Evolutionary conservation across 1,284 basidiomycete genomes (phyloP), one percentile per base, ranked within the genome.

Genomic region (Jaminaea rosea): DNA sequence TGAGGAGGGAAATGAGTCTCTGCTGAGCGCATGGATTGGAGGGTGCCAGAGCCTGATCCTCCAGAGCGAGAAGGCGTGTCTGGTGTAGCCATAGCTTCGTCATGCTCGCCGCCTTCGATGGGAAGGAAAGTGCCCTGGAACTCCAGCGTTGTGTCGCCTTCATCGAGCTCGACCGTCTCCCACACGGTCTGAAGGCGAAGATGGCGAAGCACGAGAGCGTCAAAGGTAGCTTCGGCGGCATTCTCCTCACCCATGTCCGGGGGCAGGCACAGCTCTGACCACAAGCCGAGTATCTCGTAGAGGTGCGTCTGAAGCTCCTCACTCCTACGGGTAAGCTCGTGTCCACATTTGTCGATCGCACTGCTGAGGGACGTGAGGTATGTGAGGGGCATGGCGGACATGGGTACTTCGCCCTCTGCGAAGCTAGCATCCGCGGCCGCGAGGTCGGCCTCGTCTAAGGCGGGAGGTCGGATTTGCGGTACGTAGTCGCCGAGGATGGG

Each of bases 241-340:
- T n/a, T n/a, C n/a, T n/a, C n/a, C n/a, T n/a, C n/a, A n/a, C n/a
- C n/a, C n/a, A n/a, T n/a, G 7, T 53, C 19, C 31, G 51, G 51
- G 11, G 39, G 21, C 19, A 67, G 44, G 26, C 54, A 50, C 50
- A 71, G 63, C 46, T 71, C 68, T 9, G 64, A 63, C 68, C 68
- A 71, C 11, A 67, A 65, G 50, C 67, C 65, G 0, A 65, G 50
- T 29, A 71, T 65, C 28, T 64, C 64, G 39, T 57, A 53, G 26
- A 71, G 49, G 24, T 52, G 58, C 13, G 55, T 52, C 26, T 66
- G 59, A 6, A 71, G 55, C 29, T 59, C 49, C 26, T 63, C 56
- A 52, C 24, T 61, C 59, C 19, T 63, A 4, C 36, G 17, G 6
- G 24, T 31, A 10, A 48, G 8, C 28, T 52, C 49, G 9, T 36